Evolutionary conservation across 2,329 filamentous ascomycete genomes (phyloP), one percentile per base, ranked within the genome.

Genomic region (Talaromyces sp.): DNA sequence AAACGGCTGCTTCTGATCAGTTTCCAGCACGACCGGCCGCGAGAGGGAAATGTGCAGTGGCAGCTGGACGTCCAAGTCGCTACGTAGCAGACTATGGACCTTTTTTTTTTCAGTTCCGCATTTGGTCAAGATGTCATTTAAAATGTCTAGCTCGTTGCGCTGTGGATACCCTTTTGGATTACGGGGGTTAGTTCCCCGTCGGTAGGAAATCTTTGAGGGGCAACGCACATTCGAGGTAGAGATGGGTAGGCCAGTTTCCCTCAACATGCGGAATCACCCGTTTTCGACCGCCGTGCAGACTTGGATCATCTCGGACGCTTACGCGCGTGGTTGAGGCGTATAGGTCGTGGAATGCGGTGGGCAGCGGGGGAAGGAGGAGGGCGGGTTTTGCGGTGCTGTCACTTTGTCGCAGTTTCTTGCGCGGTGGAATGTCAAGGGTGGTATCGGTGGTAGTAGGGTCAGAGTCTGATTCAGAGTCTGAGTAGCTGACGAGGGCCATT

Each of bases 1-100:
- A 70, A 96, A 97, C 0, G 66, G 68, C 31, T 89, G 85, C 67
- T 91, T 91, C 65, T 89, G 82, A n/a, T 87, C 82, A 0, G 90
- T 92, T 55, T 81, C 79, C 34, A 99, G 85, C 12, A 87, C 83
- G 57, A 98, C 79, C 0, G 95, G 89, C 5, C 91, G 84, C 7
- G 95, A 98, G 6, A 99, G 83, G 67, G 92, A 96, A 70, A 99
- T 87, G 75, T 99, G 95, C 54, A 99, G 82, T 3, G 94, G 94
- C 56, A 91, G 80, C 5, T 89, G 87, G 5, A 87, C 87, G 62
- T 87, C 90, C 0, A 97, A 84, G 62, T 95, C 90, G 65, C 89
- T 96, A 50, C 83, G 85, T 5, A 98, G 79, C 63, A 95, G 86
- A 65, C 84, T 89, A 65, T 88, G 82, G 18, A 95, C 79, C 58